Evolutionary conservation across 331 rosid genomes (phyloP), one percentile per base, ranked within the genome.

Genomic region (Malus hybrid): DNA sequence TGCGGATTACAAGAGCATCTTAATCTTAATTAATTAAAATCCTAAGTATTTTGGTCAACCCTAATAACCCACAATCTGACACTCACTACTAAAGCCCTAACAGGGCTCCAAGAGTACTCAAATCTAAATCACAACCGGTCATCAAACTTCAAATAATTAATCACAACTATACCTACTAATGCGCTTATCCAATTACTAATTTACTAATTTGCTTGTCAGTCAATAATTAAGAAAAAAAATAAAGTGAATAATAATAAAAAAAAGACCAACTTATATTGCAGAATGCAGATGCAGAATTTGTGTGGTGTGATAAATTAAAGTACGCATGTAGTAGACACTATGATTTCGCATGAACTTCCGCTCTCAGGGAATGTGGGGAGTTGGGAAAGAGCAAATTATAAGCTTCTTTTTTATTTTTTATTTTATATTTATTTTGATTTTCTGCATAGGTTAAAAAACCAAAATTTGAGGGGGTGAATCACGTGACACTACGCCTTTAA

Each of bases 241-340:
- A 42, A 42, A 42, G 14, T 42, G 13, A 42, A 42, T 42, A 42
- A 60, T 0, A 28, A 31, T 9, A 9, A 31, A 32, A 15, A 15
- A 67, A 60, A 22, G 57, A 55, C 13, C 16, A 32, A 12, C 29
- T 66, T 76, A 29, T 27, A 15, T 24, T 62, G 67, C 67, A 62
- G 46, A 60, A 59, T 56, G 36, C 20, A 34, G 68, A 12, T 6
- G 39, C 48, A 65, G 83, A 81, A 79, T 44, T 50, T 64, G 75
- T 16, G 65, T 10, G 28, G 59, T 84, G 87, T 80, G 89, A 32
- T 55, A 79, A 42, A 42, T 42, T 42, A 42, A 73, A 79, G 81
- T 84, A 80, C 64, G 89, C 90, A 76, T 86, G 96, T 80, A 79
- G 82, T 84, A 62, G 91, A 88, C 91, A 88, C 44, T 73, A 90